Evolutionary conservation across 768 basidiomycete species (phyloP), one percentile per base, ranked within the genome.

Genomic region (Daedaleopsis sinensis): DNA sequence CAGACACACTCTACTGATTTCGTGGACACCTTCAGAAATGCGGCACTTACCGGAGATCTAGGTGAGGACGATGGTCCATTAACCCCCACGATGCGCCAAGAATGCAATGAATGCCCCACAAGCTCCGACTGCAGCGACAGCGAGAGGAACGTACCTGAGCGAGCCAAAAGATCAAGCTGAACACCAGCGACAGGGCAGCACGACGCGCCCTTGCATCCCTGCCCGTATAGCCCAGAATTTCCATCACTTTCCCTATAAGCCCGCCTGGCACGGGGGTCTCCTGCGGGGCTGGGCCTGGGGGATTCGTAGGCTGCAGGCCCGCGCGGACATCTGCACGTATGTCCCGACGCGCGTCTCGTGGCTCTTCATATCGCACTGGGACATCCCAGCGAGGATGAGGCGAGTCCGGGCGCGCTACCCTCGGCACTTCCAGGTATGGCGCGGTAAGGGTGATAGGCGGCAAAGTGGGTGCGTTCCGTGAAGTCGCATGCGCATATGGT

Each of bases 101-200:
- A 38, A 42, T 42, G 39, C 39, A 42, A 4, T 2, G 39, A 42
- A 42, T 10, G 61, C 39, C 39, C 39, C 39, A 42, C 39, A 10
- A 18, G 16, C 62, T 18, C 36, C 13, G 38, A n/a, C 38, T 21
- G 24, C 6, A 13, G 24, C 13, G 27, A 47, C 19, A 11, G 11
- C 2, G 21, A 46, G 36, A 18, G 18, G 39, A 42, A 27, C 44
- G 21, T 23, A 53, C 72, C 47, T 39, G 46, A n/a, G 47, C 19
- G 12, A 21, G 38, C 78, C 39, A 50, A 85, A 89, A 86, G 3
- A 67, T 58, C 10, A 86, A 60, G 51, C 79, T 81, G 74, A 82
- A 82, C 37, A 85, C 71, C 12, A 88, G 65, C 8, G 81, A 80
- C 27, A 87, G 76, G 18, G 87, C 68, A 46, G 82, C 78, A 68